Conservation (phyloP, 1,284 basidiomycete species). For the Agaricales sp. region DNA sequence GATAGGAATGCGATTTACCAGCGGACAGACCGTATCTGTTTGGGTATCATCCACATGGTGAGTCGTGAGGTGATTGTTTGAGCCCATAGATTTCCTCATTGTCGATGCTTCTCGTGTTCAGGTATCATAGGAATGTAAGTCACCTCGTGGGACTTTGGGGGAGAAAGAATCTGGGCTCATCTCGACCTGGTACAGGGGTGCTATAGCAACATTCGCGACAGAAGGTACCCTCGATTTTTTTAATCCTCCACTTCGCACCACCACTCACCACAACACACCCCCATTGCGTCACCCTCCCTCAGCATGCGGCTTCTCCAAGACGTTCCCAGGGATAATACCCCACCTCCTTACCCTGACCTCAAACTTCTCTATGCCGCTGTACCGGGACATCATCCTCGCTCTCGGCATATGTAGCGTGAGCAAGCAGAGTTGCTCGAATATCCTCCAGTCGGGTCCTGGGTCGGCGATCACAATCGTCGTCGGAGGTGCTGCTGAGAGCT, state of each 20-base stretch:
- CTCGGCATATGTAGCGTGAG: constrained; percentile 91
- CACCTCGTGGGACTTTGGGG: background rate
- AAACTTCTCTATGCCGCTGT: constrained; percentile 91
- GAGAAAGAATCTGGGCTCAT: background rate
- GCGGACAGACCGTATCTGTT: constrained; percentile 91
- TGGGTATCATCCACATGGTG: constrained; percentile 94
- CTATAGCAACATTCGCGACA: constrained; percentile 88
- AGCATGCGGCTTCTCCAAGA: constrained; percentile 88
- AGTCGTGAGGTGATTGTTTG: constrained; percentile 18
- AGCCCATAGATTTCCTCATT: background rate
- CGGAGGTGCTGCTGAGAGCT: constrained; percentile 90
- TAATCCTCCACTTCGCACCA: constrained; percentile 1
- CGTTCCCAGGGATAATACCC: constrained; percentile 87
- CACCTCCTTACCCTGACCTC: constrained; percentile 86
- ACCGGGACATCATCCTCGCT: constrained; percentile 81
- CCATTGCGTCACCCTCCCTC: constrained; percentile 2
- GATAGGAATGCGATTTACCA: constrained; percentile 79
- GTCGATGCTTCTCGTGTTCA: constrained; percentile 15
- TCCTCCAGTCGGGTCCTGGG: constrained; percentile 66
- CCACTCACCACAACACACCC: background rate
- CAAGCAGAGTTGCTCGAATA: constrained; percentile 83
- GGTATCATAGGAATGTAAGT: constrained; percentile 85
- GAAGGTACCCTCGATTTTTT: constrained; percentile 45
- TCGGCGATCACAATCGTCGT: constrained; percentile 90
- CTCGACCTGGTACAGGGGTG: constrained; percentile 50